Conservation (phyloP, 257 asterid genomes). For the Paulownia fortunei region DNA sequence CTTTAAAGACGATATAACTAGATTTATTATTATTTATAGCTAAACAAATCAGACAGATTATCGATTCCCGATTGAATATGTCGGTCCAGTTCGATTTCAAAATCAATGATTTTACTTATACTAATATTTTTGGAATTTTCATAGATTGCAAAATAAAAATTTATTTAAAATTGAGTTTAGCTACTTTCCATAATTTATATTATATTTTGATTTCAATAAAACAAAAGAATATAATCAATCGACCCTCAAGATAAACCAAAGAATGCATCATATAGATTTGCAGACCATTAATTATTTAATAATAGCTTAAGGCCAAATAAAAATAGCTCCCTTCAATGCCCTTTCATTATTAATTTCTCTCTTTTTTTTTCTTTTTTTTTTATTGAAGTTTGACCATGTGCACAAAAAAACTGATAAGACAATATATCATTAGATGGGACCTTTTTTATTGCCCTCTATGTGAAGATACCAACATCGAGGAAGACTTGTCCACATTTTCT, state of each 20-base stretch:
- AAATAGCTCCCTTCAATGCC: not conserved
- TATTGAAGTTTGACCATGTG: not conserved
- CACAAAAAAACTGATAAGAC: not conserved
- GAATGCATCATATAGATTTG: not conserved
- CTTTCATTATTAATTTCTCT: not conserved
- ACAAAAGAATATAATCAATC: not conserved
- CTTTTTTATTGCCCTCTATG: constrained; percentile 5
- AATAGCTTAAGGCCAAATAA: not conserved
- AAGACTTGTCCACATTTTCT: not conserved
- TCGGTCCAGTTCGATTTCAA: too few relatives aligned
- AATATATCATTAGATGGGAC: too few relatives aligned
- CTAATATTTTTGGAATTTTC: too few relatives aligned
- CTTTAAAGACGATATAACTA: too few relatives aligned
- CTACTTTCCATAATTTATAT: not conserved
- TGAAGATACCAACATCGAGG: constrained; percentile 1
- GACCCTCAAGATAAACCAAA: not conserved
- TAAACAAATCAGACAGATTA: too few relatives aligned
- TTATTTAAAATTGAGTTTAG: too few relatives aligned
- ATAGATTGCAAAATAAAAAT: too few relatives aligned
- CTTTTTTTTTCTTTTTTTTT: not conserved
- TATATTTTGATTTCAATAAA: not conserved
- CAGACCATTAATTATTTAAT: too few relatives aligned
- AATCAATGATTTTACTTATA: too few relatives aligned
- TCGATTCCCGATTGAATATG: too few relatives aligned
- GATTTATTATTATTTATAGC: too few relatives aligned